phyloP scores from a whole-genome alignment of 306 rosid genomes.

The Prosopis cineraria region DNA sequence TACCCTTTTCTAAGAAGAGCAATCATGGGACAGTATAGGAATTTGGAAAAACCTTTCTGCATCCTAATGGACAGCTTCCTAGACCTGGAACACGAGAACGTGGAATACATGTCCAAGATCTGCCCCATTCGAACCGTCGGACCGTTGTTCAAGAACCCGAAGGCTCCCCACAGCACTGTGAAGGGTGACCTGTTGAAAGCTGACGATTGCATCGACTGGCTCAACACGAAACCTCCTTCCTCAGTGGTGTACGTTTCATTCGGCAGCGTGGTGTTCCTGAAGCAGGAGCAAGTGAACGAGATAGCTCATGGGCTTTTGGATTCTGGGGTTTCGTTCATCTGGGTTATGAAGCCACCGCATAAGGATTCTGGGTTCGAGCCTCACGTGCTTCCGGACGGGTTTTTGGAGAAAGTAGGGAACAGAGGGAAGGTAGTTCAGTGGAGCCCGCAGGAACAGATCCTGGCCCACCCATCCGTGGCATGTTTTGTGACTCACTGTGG shows the following conservation, averaged over 20 bases:
- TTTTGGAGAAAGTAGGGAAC: constrained; percentile 42
- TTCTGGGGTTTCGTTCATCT: constrained; percentile 40
- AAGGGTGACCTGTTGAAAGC: constrained; percentile 21
- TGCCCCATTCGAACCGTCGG: neutral
- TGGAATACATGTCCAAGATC: neutral
- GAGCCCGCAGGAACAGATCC: constrained; percentile 56
- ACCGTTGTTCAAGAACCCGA: neutral
- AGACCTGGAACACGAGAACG: neutral
- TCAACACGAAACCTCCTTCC: constrained; percentile 34
- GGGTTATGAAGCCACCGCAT: constrained; percentile 48
- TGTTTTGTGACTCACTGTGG: constrained; percentile 60
- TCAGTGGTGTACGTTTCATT: constrained; percentile 54
- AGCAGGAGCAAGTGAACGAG: constrained; percentile 47
- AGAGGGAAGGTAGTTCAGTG: constrained; percentile 54
- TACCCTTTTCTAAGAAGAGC: neutral
- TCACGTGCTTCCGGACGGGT: constrained; percentile 39
- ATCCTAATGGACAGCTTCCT: neutral
- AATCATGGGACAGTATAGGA: neutral
- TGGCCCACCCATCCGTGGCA: constrained; percentile 44
- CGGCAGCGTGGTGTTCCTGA: constrained; percentile 44
- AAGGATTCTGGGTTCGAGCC: neutral
- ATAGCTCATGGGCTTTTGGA: constrained; percentile 47
- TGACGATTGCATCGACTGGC: constrained; percentile 53
- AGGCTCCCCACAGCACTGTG: neutral
- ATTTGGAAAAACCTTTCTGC: neutral